Conservation (phyloP, 2,329 filamentous ascomycete genomes). For the Whalleya microplaca region DNA sequence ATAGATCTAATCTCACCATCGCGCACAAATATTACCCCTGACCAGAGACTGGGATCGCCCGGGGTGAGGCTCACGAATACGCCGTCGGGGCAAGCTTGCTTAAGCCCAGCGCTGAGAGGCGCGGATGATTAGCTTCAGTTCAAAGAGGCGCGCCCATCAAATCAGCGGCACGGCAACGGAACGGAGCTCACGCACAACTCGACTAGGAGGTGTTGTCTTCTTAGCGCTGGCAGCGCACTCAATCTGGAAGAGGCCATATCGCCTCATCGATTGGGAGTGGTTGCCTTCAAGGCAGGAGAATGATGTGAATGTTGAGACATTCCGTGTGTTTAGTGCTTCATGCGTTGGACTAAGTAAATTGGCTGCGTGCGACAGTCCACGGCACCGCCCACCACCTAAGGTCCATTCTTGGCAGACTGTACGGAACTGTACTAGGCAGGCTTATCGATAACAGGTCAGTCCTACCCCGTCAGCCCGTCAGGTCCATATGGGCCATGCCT, state of each 20-base stretch:
- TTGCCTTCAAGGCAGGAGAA: slow-evolving; percentile 12
- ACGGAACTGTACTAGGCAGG: slow-evolving; percentile 1
- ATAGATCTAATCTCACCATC: slow-evolving; percentile 62
- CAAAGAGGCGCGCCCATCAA: not conserved
- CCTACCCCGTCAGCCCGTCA: too few relatives aligned
- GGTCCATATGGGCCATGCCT: too few relatives aligned
- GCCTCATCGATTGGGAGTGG: slow-evolving; percentile 8
- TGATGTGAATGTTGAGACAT: slow-evolving; percentile 20
- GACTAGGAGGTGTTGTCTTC: slow-evolving; percentile 75
- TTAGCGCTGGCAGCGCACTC: slow-evolving; percentile 57
- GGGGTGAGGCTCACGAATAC: slow-evolving; percentile 85
- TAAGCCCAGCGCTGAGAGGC: slow-evolving; percentile 70
- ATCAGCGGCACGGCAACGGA: slow-evolving; percentile 1
- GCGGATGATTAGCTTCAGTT: slow-evolving; percentile 32
- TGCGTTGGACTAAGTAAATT: slow-evolving; percentile 10
- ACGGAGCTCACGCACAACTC: slow-evolving; percentile 69
- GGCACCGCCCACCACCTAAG: too few relatives aligned
- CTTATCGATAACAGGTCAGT: slow-evolving; percentile 24
- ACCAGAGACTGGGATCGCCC: slow-evolving; percentile 81
- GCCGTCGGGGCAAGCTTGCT: slow-evolving; percentile 80
- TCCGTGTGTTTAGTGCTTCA: slow-evolving; percentile 11
- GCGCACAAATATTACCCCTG: slow-evolving; percentile 87
- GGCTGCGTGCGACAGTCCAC: not conserved
- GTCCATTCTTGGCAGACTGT: not conserved
- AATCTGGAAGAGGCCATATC: slow-evolving; percentile 51